Evolutionary conservation across 257 asterid genomes (phyloP).

Genomic region (Solanum pimpinellifolium): DNA sequence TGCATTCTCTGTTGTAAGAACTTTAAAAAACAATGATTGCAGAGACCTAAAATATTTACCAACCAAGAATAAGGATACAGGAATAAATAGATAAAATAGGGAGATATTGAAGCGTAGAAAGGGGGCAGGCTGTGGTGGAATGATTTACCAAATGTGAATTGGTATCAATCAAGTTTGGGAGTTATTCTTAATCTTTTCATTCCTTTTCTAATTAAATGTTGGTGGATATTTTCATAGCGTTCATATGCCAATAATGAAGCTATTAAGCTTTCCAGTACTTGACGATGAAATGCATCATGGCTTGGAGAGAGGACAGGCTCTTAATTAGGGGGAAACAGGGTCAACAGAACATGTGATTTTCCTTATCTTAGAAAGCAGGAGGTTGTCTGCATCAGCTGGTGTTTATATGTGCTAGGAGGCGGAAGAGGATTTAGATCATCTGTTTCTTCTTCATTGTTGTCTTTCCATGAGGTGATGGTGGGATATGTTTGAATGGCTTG

Average conservation of each 20-base stretch:
- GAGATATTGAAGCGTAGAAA: not conserved
- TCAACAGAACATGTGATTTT: not conserved
- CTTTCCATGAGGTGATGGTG: not conserved
- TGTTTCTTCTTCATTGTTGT: not conserved
- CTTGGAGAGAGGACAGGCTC: not conserved
- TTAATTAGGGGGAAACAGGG: not conserved
- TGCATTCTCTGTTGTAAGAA: not conserved
- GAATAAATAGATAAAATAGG: not conserved
- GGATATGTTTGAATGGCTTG: not conserved
- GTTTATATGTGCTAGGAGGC: not conserved
- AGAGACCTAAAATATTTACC: not conserved
- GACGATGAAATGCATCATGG: not conserved
- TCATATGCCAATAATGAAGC: not conserved
- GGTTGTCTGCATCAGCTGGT: not conserved
- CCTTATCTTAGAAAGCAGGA: not conserved
- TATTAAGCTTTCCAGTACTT: not conserved
- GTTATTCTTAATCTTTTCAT: not conserved
- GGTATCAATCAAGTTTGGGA: not conserved
- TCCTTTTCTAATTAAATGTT: not conserved
- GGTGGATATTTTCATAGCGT: not conserved
- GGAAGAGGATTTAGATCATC: not conserved
- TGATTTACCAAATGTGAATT: not conserved
- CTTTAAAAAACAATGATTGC: not conserved
- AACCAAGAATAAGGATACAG: not conserved
- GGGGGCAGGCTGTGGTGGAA: not conserved